Conservation (phyloP, 2,329 filamentous ascomycete genomes). For the Chrysosporium queenslandicum region DNA sequence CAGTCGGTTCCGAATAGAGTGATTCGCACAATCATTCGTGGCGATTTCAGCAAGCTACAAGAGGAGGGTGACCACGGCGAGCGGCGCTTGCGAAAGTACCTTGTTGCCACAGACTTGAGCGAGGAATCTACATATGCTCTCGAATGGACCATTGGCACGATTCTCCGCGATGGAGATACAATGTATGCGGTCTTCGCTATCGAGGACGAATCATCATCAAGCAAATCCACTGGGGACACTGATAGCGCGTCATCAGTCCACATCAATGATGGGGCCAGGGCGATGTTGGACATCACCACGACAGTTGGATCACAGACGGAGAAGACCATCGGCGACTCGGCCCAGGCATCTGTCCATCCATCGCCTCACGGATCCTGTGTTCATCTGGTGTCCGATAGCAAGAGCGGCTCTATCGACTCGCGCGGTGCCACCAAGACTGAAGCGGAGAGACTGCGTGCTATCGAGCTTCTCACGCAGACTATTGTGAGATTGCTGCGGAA, state of each 20-base stretch:
- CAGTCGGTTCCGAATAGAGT: slow-evolving; percentile 69
- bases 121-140: slow-evolving; percentile 90
- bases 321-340: slow-evolving; percentile 36
- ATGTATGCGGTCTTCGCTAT: slow-evolving; percentile 87
- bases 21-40: slow-evolving; percentile 80
- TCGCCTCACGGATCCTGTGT: slow-evolving; percentile 18
- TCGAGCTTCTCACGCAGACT: slow-evolving; percentile 73
- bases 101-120: slow-evolving; percentile 91
- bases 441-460: slow-evolving; percentile 67
- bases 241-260: slow-evolving; percentile 37
- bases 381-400: slow-evolving; percentile 28
- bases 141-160: slow-evolving; percentile 95
- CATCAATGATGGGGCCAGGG: slow-evolving; percentile 62
- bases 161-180: slow-evolving; percentile 87
- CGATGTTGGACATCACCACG: slow-evolving; percentile 64
- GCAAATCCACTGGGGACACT: slow-evolving; percentile 34
- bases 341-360: slow-evolving; percentile 23
- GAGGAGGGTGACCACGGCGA: slow-evolving; percentile 69
- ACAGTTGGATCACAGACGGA: slow-evolving; percentile 53
- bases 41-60: slow-evolving; percentile 68
- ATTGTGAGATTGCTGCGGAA: slow-evolving; percentile 80
- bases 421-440: slow-evolving; percentile 54
- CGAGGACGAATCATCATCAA: slow-evolving; percentile 61
- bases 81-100: slow-evolving; percentile 72
- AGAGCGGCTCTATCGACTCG: slow-evolving; percentile 38